Percentiles rank a stretch among this genome's conserved stretches.
phyloP scores from a whole-genome alignment of 192 early-diverging fungal species.

The Linnemannia hyalina region DNA sequence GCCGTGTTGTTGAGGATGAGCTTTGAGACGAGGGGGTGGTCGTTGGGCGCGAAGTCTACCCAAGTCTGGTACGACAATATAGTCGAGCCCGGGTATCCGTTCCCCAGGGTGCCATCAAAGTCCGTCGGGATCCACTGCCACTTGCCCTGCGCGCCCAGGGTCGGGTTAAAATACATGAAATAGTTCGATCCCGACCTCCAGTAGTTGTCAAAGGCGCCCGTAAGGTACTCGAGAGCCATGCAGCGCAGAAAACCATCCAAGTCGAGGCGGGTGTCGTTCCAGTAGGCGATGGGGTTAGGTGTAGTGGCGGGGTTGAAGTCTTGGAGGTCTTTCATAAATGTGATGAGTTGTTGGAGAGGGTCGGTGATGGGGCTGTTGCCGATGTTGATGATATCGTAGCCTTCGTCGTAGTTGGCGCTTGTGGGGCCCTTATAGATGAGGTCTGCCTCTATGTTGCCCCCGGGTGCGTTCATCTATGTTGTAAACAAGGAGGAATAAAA shows the following conservation, averaged over 20 bases:
- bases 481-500: slow-evolving; percentile 7
- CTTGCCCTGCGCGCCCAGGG: slow-evolving; percentile 15
- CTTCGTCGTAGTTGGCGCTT: slow-evolving; percentile 33
- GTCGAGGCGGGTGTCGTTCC: slow-evolving; percentile 48
- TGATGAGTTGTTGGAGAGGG: slow-evolving; percentile 34
- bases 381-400: slow-evolving; percentile 28
- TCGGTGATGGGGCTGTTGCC: slow-evolving; percentile 18
- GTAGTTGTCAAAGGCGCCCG: slow-evolving; percentile 51
- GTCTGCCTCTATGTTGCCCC: slow-evolving; percentile 37
- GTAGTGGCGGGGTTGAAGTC: slow-evolving; percentile 27
- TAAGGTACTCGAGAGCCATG: slow-evolving; percentile 56
- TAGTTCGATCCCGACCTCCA: slow-evolving; percentile 46
- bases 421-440: slow-evolving; percentile 39
- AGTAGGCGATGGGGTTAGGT: slow-evolving; percentile 20
- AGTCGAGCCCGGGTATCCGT: slow-evolving; percentile 36
- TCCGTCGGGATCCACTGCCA: slow-evolving; percentile 57
- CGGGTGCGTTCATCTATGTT: too few relatives aligned
- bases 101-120: slow-evolving; percentile 60
- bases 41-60: slow-evolving; percentile 11
- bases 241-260: slow-evolving; percentile 50
- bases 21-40: slow-evolving; percentile 53
- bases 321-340: slow-evolving; percentile 48
- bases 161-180: slow-evolving; percentile 44
- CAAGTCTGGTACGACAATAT: slow-evolving; percentile 33
- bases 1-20: slow-evolving; percentile 40